Evolutionary conservation across 116 monocot species (phyloP).

Genomic region (Papilionanthe hybrid): DNA sequence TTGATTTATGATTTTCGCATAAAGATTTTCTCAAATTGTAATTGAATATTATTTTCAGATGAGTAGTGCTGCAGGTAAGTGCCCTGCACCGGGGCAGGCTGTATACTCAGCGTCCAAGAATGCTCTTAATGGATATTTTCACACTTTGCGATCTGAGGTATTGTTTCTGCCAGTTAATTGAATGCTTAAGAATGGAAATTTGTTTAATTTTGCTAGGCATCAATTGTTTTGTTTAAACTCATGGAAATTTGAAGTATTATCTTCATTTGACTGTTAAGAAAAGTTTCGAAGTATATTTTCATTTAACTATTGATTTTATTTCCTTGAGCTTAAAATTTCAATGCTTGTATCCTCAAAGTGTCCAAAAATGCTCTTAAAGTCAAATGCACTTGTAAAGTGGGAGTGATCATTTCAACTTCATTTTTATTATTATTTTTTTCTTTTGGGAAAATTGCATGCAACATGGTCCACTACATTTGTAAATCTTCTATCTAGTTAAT

Average conservation of each 20-base stretch:
- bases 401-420: neutral
- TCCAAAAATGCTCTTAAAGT: neutral
- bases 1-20: neutral
- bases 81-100: constrained; percentile 92
- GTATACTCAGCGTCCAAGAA: constrained; percentile 90
- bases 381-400: neutral
- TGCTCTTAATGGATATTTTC: constrained; percentile 96
- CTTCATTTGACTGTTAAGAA: neutral
- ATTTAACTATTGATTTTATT: neutral
- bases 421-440: too few relatives aligned
- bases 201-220: neutral
- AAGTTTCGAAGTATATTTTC: neutral
- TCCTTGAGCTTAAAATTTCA: neutral
- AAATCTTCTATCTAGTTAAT: neutral
- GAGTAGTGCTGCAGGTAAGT: constrained; percentile 98
- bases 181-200: neutral
- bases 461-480: neutral
- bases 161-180: neutral
- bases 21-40: constrained; percentile 6
- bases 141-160: constrained; percentile 96
- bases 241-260: neutral
- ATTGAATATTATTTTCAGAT: constrained; percentile 39
- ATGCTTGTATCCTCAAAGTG: neutral
- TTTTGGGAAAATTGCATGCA: neutral
- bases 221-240: neutral